Percentiles rank a stretch among this genome's conserved stretches.
These are phyloP conservation scores for Fraxinus floribunda DNA, from an alignment of 305 asterid genomes.

Conservation along the genomic window DNA sequence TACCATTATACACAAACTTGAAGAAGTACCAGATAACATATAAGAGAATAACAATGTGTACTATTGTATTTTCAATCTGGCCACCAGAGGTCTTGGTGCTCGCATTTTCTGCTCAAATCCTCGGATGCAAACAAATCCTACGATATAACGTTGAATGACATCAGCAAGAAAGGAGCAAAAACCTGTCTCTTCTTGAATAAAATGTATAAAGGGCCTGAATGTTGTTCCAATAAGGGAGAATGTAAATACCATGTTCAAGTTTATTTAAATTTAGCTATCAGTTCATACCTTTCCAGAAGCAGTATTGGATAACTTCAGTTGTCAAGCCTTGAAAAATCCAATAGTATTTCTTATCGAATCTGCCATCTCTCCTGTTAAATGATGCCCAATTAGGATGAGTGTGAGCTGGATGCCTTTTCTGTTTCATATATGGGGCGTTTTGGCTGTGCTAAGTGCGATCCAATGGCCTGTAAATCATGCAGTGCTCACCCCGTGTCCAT, in stretches of 20 bases:
- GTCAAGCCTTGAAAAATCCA: background rate
- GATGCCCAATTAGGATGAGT: slow-evolving; percentile 4
- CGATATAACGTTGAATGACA: slow-evolving; percentile 23
- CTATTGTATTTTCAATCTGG: slow-evolving; percentile 38
- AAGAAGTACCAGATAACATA: background rate
- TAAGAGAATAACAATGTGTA: too few relatives aligned
- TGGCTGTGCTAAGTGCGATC: background rate
- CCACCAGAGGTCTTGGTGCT: slow-evolving; percentile 69
- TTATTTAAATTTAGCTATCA: slow-evolving; percentile 4
- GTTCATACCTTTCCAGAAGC: slow-evolving; percentile 89
- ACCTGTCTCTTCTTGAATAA: background rate
- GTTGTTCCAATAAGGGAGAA: background rate
- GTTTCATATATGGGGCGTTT: background rate
- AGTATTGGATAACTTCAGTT: slow-evolving; percentile 53
- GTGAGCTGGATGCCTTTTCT: slow-evolving; percentile 3
- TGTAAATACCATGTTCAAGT: background rate
- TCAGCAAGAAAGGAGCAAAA: background rate
- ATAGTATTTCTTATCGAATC: background rate
- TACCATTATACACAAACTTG: background rate
- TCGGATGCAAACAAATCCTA: slow-evolving; percentile 91
- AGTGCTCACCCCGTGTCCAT: slow-evolving; percentile 81
- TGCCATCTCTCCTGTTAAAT: background rate
- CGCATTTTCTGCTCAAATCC: slow-evolving; percentile 66
- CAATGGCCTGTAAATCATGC: background rate
- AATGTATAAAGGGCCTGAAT: background rate